A percentile compares a stretch with the other conserved stretches of the same genome.
Evolutionary conservation across 768 basidiomycete genomes (phyloP).

Genomic region (Hypholoma sublateritium): DNA sequence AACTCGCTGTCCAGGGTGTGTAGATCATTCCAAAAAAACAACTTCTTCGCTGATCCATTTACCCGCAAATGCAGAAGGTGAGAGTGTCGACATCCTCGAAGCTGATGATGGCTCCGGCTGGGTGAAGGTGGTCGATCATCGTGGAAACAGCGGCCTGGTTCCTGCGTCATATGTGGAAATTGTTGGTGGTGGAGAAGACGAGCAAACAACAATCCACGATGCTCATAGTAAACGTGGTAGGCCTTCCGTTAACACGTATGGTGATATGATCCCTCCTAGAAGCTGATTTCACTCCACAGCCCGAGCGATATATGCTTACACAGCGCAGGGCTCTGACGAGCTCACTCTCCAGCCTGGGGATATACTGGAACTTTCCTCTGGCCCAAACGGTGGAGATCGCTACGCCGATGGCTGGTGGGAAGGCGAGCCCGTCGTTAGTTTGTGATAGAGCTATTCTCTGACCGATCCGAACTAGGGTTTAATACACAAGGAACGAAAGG

Average conservation of each 20-base stretch:
- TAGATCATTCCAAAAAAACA: not conserved
- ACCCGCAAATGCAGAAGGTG: constrained; percentile 48
- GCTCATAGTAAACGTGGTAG: constrained; percentile 52
- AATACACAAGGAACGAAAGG: constrained; percentile 63
- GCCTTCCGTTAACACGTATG: constrained; percentile 14
- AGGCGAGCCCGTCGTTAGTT: constrained; percentile 42
- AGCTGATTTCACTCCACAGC: constrained; percentile 40
- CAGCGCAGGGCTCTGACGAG: constrained; percentile 72
- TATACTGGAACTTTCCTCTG: constrained; percentile 61
- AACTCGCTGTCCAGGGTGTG: constrained; percentile 65
- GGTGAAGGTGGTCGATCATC: constrained; percentile 68
- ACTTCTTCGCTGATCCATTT: not conserved
- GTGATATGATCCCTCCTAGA: not conserved
- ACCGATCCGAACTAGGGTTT: constrained; percentile 45
- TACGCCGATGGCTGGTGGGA: constrained; percentile 88
- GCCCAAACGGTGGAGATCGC: constrained; percentile 57
- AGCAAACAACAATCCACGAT: constrained; percentile 17
- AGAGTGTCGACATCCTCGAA: constrained; percentile 64
- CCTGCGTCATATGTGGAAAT: constrained; percentile 79
- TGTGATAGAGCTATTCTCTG: constrained; percentile 9
- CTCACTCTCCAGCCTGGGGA: constrained; percentile 61
- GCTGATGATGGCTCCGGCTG: constrained; percentile 86
- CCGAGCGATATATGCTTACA: constrained; percentile 79
- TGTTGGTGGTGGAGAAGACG: constrained; percentile 22
- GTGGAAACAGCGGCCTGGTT: constrained; percentile 68